A percentile compares a stretch with the other conserved stretches of the same genome.
Evolutionary conservation across 2,329 filamentous ascomycete genomes (phyloP).

Genomic region (Mollisia scopiformis): DNA sequence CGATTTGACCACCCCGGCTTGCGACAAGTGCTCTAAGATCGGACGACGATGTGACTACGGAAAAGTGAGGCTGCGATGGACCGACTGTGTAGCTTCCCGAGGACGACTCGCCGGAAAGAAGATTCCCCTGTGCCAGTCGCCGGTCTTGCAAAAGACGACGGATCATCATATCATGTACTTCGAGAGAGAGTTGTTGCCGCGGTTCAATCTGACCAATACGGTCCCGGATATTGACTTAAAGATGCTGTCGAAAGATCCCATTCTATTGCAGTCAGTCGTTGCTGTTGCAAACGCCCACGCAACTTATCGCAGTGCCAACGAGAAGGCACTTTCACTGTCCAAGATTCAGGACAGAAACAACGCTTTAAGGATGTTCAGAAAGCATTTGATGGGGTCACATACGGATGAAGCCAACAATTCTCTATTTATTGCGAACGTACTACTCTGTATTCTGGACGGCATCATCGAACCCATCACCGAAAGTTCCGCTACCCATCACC

Average conservation of each 20-base stretch:
- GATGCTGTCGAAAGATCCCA: constrained; percentile 27
- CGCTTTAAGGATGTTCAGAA: constrained; percentile 36
- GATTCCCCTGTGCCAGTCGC: constrained; percentile 34
- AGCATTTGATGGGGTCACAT: constrained; percentile 39
- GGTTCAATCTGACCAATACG: constrained; percentile 34
- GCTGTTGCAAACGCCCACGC: constrained; percentile 32
- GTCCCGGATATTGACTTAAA: constrained; percentile 29
- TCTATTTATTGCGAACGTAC: constrained; percentile 45
- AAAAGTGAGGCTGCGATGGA: constrained; percentile 46
- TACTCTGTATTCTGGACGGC: constrained; percentile 43
- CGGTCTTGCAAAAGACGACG: constrained; percentile 30
- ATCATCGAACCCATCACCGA: constrained; percentile 33
- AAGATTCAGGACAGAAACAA: constrained; percentile 33
- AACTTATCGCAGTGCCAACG: constrained; percentile 28
- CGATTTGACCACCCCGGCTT: constrained; percentile 42
- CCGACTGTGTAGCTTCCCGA: constrained; percentile 40
- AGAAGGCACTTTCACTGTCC: constrained; percentile 25
- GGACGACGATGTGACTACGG: constrained; percentile 41
- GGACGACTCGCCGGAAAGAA: constrained; percentile 37
- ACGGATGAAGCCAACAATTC: constrained; percentile 38
- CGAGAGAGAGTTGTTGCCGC: constrained; percentile 32
- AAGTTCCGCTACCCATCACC: constrained; percentile 29
- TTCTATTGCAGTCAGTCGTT: constrained; percentile 30
- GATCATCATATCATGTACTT: constrained; percentile 35
- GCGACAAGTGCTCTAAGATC: constrained; percentile 41